A percentile compares a stretch with the other conserved stretches of the same genome.
Evolutionary conservation across 768 basidiomycete species (phyloP).

Genomic region (Cubamyces lactineus): DNA sequence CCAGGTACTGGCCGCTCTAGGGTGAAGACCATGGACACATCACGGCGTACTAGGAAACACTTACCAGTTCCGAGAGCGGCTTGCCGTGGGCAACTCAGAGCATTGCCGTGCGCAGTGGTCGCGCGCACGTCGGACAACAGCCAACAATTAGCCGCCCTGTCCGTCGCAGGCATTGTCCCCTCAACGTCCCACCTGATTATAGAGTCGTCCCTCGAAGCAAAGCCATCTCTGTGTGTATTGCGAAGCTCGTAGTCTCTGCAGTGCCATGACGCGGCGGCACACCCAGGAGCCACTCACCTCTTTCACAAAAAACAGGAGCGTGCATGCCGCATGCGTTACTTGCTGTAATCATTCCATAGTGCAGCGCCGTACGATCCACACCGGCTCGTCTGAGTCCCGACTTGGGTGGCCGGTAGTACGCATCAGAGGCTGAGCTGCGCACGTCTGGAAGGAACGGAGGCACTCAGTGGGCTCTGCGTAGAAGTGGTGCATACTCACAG

Average conservation of each 20-base stretch:
- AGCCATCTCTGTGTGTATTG: no score
- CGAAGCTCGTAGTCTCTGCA: no score
- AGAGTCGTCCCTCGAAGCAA: no score
- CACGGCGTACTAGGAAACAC: background rate
- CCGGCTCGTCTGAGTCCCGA: background rate
- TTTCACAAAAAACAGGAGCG: no score
- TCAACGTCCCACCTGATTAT: background rate
- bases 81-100: background rate
- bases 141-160: background rate
- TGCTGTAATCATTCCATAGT: no score
- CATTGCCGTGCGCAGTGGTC: conserved; percentile 10
- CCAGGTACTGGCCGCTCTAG: no score
- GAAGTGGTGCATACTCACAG: no score
- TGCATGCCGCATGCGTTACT: no score
- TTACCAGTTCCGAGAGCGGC: background rate
- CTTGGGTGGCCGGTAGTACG: background rate
- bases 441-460: background rate
- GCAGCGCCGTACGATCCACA: no score
- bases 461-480: background rate
- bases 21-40: background rate
- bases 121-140: conserved; percentile 13
- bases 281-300: no score
- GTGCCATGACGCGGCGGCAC: no score
- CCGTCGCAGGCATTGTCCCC: background rate
- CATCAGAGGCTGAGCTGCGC: background rate